Percentiles rank a stretch among this genome's conserved stretches.
Evolutionary conservation across 306 rosid species (phyloP).

Genomic region (Abrus precatorius): DNA sequence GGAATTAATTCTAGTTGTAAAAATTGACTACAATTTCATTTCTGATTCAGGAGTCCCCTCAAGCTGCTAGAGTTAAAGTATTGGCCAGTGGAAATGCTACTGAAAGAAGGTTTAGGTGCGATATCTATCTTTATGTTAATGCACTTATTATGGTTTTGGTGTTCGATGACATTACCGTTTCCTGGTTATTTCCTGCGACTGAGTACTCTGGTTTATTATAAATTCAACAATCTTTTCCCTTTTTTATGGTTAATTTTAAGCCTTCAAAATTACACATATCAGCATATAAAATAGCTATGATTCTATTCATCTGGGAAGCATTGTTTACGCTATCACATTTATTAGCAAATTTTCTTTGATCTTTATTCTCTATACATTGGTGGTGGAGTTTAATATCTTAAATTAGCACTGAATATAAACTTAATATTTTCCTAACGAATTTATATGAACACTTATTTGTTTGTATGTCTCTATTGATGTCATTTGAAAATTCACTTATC

Average conservation of each 20-base stretch:
- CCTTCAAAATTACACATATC: slow-evolving; percentile 13
- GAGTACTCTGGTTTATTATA: background rate
- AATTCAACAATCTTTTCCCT: slow-evolving; percentile 1
- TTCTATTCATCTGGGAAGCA: slow-evolving; percentile 22
- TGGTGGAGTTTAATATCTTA: background rate
- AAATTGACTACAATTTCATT: slow-evolving; percentile 44
- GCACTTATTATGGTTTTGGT: slow-evolving; percentile 34
- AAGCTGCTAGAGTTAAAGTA: slow-evolving; percentile 98
- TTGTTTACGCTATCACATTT: background rate
- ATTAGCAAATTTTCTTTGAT: background rate
- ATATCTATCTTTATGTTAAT: slow-evolving; percentile 5
- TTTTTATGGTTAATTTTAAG: background rate
- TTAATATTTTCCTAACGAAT: background rate
- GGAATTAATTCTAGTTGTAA: background rate
- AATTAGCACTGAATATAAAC: background rate
- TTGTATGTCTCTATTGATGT: background rate
- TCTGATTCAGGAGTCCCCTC: slow-evolving; percentile 90
- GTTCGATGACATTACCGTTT: slow-evolving; percentile 30
- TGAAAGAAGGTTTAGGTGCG: slow-evolving; percentile 96
- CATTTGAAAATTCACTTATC: background rate
- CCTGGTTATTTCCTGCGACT: background rate
- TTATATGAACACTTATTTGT: background rate
- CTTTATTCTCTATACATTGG: background rate
- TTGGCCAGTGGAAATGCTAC: slow-evolving; percentile 98
- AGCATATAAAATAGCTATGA: slow-evolving; percentile 18